Evolutionary conservation across 176 grass and related monocot genomes (phyloP), one percentile per base, ranked within the genome.

Genomic region (Avena sativa): DNA sequence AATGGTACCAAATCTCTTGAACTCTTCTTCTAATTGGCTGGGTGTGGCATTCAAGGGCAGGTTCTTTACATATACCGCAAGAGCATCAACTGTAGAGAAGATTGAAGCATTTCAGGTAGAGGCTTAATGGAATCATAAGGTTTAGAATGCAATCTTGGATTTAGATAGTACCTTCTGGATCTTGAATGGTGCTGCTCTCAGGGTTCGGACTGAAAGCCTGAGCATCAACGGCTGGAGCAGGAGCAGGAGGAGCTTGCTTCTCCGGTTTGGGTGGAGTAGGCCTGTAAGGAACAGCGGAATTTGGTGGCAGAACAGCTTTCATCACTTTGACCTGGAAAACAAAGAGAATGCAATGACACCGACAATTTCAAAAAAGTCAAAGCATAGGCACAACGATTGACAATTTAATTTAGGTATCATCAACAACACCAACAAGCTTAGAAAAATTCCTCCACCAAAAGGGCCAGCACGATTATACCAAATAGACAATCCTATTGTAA

Each of bases 291-390:
- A 79, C 60, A n/a, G 78, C 9, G 6, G 89, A 53, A 75, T 77
- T 88, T 72, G 83, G 87, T 81, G 80, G 86, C 32, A 89, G 83
- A 68, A 82, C 79, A 32, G 90, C 88, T 91, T 93, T 99, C 89
- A 94, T 94, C 74, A 90, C 92, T 90, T 92, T 99, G 25, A 99
- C 90, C 94, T 99, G 79, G n/a, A 94, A n/a, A n/a, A 76, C 36
- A 80, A 71, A 36, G 69, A 84, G 48, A 86, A 87, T 49, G 88
- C 55, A 83, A 92, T 64, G 12, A 65, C 30, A 13, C 62, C 88
- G 84, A 55, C 32, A 4, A 79, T 43, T 36, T 76, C 72, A 65
- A 78, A 83, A 83, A 76, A 32, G 52, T 72, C 30, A 20, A 86
- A 58, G 49, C 8, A 90, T 46, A 61, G 44, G 13, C 3, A 71